Evolutionary conservation across 495 filamentous ascomycete species (phyloP).

Genomic region (Penicillium riverlandense): DNA sequence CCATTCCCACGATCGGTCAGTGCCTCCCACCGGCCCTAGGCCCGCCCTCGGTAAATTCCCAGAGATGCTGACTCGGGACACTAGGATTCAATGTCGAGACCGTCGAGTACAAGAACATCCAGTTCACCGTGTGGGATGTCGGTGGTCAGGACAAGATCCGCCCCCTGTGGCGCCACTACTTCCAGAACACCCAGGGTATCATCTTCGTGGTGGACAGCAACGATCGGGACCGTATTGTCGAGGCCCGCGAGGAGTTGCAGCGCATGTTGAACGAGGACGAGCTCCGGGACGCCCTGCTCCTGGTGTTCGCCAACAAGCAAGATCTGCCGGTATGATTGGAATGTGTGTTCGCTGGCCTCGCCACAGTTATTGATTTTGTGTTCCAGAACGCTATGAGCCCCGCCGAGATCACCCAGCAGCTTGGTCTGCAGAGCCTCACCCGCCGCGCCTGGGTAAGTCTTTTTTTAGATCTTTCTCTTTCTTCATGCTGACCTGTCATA

Average conservation of each 20-base stretch:
- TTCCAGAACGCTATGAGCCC: constrained; percentile 96
- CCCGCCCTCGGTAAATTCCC: not conserved
- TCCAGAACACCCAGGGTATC: constrained; percentile 99
- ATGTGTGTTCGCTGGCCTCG: too few species aligned
- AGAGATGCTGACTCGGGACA: not conserved
- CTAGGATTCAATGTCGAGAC: constrained; percentile 99
- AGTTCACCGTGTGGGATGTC: constrained; percentile 99
- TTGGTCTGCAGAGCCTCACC: constrained; percentile 96
- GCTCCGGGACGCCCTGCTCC: constrained; percentile 89
- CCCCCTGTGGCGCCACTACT: constrained; percentile 99
- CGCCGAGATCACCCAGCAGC: constrained; percentile 98
- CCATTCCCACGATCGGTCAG: constrained; percentile 98
- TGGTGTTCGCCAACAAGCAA: constrained; percentile 99
- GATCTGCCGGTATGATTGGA: constrained; percentile 80
- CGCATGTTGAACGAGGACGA: constrained; percentile 99
- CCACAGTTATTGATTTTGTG: not conserved
- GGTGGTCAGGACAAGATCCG: constrained; percentile 99
- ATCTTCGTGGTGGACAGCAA: constrained; percentile 99
- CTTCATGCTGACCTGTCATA: constrained; percentile 31
- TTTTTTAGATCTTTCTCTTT: too few species aligned
- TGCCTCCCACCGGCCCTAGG: constrained; percentile 13
- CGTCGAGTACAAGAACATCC: constrained; percentile 99
- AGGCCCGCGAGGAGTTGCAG: constrained; percentile 98
- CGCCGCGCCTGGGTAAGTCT: constrained; percentile 97
- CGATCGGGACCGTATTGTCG: constrained; percentile 97